These are phyloP conservation scores for Jacaranda mimosifolia DNA, from an alignment of 257 asterid species.

Conservation along the genomic window DNA sequence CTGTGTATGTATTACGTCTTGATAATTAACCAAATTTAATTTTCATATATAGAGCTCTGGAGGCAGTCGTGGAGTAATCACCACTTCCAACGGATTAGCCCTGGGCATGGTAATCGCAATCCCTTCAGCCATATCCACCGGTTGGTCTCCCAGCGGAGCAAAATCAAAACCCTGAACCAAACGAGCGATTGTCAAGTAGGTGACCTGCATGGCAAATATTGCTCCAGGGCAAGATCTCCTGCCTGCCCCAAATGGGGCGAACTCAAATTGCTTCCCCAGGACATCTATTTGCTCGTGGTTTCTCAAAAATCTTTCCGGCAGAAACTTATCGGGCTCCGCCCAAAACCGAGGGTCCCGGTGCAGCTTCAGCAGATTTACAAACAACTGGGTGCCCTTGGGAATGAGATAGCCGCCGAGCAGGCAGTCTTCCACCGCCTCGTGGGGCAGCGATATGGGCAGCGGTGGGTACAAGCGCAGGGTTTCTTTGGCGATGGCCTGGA, in stretches of 20 bases:
- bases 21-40: neutral
- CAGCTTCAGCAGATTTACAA: constrained; percentile 55
- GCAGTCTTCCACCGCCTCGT: constrained; percentile 51
- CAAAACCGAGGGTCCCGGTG: constrained; percentile 61
- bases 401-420: constrained; percentile 42
- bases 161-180: constrained; percentile 63
- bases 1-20: no score
- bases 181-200: constrained; percentile 48
- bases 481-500: constrained; percentile 64
- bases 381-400: constrained; percentile 48
- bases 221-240: constrained; percentile 60
- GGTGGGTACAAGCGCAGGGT: constrained; percentile 59
- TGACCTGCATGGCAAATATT: constrained; percentile 49
- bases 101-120: constrained; percentile 48
- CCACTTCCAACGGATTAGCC: constrained; percentile 47
- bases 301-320: constrained; percentile 60
- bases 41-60: neutral
- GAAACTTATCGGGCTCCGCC: constrained; percentile 53
- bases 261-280: constrained; percentile 51
- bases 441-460: constrained; percentile 53
- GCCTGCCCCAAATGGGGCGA: constrained; percentile 64
- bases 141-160: constrained; percentile 47
- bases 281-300: constrained; percentile 40
- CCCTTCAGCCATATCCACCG: constrained; percentile 61
- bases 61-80: constrained; percentile 45